Conservation (phyloP, 768 basidiomycete species). For the Phallus indusiatus region DNA sequence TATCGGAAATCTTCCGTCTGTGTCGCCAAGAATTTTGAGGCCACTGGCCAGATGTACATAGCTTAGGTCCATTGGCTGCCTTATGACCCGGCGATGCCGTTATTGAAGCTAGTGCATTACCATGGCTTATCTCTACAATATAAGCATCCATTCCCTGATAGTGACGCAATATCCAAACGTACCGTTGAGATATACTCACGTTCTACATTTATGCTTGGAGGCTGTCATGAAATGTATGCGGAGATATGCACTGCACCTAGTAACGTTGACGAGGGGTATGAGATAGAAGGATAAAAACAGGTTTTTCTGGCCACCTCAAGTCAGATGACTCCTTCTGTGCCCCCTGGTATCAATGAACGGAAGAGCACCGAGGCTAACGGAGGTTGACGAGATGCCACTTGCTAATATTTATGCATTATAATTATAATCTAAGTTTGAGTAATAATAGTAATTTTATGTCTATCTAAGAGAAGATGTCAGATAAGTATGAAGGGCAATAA, state of each 20-base stretch:
- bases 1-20: no score
- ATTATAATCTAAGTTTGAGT: no score
- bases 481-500: no score
- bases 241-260: constrained; percentile 62
- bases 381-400: not conserved
- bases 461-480: no score
- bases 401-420: no score
- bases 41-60: not conserved
- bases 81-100: no score
- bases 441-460: no score
- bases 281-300: constrained; percentile 40
- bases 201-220: constrained; percentile 42
- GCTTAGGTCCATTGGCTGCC: not conserved
- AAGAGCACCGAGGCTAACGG: not conserved
- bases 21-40: constrained; percentile 32
- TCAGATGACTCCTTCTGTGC: constrained; percentile 47
- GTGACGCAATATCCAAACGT: constrained; percentile 34
- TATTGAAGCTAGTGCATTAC: constrained; percentile 68
- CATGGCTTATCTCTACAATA: constrained; percentile 51
- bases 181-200: constrained; percentile 50
- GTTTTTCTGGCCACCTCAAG: constrained; percentile 53
- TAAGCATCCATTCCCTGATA: constrained; percentile 45
- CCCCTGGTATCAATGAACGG: not conserved
- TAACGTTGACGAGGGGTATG: constrained; percentile 37
- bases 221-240: constrained; percentile 47